These are phyloP conservation scores for Malbranchea cinnamomea DNA, from an alignment of 2,329 filamentous ascomycete species.

Conservation along the genomic window DNA sequence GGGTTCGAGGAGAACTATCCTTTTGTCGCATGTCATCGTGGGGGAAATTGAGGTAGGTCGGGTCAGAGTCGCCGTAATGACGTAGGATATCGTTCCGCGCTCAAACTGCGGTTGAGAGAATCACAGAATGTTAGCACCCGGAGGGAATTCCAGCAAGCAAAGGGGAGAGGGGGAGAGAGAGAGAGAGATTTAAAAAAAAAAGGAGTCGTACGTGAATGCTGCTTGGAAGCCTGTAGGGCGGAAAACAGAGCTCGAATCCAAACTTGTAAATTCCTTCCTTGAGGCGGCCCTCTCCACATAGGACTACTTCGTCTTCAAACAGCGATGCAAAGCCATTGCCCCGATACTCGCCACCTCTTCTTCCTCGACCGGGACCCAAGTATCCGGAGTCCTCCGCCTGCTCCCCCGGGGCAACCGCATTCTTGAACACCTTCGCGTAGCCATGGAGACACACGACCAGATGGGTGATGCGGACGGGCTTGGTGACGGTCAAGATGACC, in stretches of 20 bases:
- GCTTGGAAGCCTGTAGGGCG: constrained; percentile 49
- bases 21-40: constrained; percentile 63
- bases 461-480: constrained; percentile 48
- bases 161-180: constrained; percentile 8
- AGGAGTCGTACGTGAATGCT: constrained; percentile 72
- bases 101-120: constrained; percentile 55
- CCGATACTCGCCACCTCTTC: constrained; percentile 38
- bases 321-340: constrained; percentile 50
- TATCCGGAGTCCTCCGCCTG: constrained; percentile 34
- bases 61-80: constrained; percentile 78
- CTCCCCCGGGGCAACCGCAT: constrained; percentile 42
- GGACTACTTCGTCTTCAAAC: constrained; percentile 49
- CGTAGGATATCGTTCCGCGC: constrained; percentile 80
- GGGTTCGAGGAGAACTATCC: constrained; percentile 63
- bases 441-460: constrained; percentile 49
- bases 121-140: constrained; percentile 5
- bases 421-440: constrained; percentile 51
- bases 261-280: constrained; percentile 52
- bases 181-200: no score
- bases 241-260: constrained; percentile 48
- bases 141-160: constrained; percentile 5
- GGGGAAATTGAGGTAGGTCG: constrained; percentile 75
- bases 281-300: constrained; percentile 49
- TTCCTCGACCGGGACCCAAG: constrained; percentile 40
- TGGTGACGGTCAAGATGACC: constrained; percentile 44